Evolutionary conservation across 371 early-diverging fungal species (phyloP), one percentile per base, ranked within the genome.

Genomic region (Apophysomyces elegans): DNA sequence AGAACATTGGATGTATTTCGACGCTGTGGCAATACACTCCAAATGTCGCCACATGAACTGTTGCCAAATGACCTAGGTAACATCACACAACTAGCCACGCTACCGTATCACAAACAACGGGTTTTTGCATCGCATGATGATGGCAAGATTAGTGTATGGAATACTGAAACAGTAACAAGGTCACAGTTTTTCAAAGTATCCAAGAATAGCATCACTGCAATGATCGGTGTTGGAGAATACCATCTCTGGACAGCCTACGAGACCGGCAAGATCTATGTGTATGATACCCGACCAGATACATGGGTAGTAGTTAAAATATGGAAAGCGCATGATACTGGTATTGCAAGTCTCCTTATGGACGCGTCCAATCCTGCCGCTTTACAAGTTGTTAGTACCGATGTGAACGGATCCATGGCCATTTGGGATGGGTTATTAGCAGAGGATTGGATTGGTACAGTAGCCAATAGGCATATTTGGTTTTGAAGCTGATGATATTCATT

Each of bases 81-180:
- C 47, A 79, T 93, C 58, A 86, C 87, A 4, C 83, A 85, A 50
- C 70, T 92, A 37, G 82, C 88, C 2, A 80, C 79, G 0, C 73
- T 83, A 16, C 77, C 81, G 1, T 81, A 80, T 44, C 78, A 81
- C 47, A 69, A 66, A 11, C 63, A 68, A 7, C 75, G 75, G 35
- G 87, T 93, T 11, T 87, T 87, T 73, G 78, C 87, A 5, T 91
- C 91, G 4, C 95, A 94, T 72, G 93, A 91, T 26, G 90, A 94
- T 72, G 94, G 95, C 44, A 91, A 89, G 58, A 83, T 94, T 5
- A 83, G 87, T 26, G 76, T 92, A 0, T 93, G 92, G 92, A 88
- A 91, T 67, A 72, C 80, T 16, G 71, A 72, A 14, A 75, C 83
- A 0, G 58, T 84, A 18, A 78, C 79, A 18, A 74, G 77, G 46